phyloP scores from a whole-genome alignment of 495 filamentous ascomycete genomes.

The Rhypophila decipiens region DNA sequence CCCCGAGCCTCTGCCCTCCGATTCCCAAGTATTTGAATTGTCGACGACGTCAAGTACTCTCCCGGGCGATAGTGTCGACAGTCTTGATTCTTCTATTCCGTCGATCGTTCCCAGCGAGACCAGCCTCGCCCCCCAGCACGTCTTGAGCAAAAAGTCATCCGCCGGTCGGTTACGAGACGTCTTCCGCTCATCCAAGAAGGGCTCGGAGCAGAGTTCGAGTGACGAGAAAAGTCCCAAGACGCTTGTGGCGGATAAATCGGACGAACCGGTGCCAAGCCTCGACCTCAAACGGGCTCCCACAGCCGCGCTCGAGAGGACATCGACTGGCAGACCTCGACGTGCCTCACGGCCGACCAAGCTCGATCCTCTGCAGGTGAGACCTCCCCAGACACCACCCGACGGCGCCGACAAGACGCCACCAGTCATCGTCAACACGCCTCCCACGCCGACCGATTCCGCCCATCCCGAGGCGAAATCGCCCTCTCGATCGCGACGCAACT shows the following conservation, averaged over 20 bases:
- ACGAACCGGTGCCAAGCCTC: slow-evolving; percentile 11
- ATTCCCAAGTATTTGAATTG: slow-evolving; percentile 12
- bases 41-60: slow-evolving; percentile 12
- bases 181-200: slow-evolving; percentile 33
- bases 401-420: slow-evolving; percentile 38
- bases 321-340: slow-evolving; percentile 14
- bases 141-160: slow-evolving; percentile 36
- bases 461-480: slow-evolving; percentile 16
- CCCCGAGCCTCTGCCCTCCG: slow-evolving; percentile 28
- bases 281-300: slow-evolving; percentile 5
- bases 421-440: slow-evolving; percentile 51
- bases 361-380: slow-evolving; percentile 21
- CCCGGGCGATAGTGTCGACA: slow-evolving; percentile 17
- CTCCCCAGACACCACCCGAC: slow-evolving; percentile 39
- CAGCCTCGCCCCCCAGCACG: slow-evolving; percentile 26
- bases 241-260: slow-evolving; percentile 10
- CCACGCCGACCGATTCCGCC: slow-evolving; percentile 43
- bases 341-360: slow-evolving; percentile 29
- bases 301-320: slow-evolving; percentile 4
- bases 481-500: slow-evolving; percentile 26
- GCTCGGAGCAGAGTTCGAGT: slow-evolving; percentile 13
- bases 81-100: slow-evolving; percentile 13
- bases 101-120: slow-evolving; percentile 24
- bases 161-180: slow-evolving; percentile 40
- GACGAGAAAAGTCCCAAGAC: slow-evolving; percentile 15